These are phyloP conservation scores for Vitis vinifera DNA, from an alignment of 164 flowering plant genomes.

Conservation along the genomic window ASM3070453v1 NC_081822.1:3045001-3045500, in stretches of 20 bases:
- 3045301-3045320: neutral
- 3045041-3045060: neutral
- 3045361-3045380: no score
- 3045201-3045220: conserved; percentile 73
- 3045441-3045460: no score
- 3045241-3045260: neutral
- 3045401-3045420: no score
- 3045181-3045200: conserved; percentile 56
- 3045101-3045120: conserved; percentile 66
- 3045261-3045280: neutral
- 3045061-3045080: neutral
- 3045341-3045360: no score
- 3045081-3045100: conserved; percentile 48
- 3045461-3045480: no score
- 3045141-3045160: conserved; percentile 66
- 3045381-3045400: no score
- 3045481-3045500: no score
- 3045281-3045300: neutral
- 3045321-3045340: no score
- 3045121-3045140: conserved; percentile 64
- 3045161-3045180: conserved; percentile 66
- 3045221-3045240: conserved; percentile 9
- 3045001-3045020: neutral
- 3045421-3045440: no score
- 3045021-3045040: neutral